phyloP scores from a whole-genome alignment of 176 grass and related monocot species.

The Echinochloa phyllopogon region DNA sequence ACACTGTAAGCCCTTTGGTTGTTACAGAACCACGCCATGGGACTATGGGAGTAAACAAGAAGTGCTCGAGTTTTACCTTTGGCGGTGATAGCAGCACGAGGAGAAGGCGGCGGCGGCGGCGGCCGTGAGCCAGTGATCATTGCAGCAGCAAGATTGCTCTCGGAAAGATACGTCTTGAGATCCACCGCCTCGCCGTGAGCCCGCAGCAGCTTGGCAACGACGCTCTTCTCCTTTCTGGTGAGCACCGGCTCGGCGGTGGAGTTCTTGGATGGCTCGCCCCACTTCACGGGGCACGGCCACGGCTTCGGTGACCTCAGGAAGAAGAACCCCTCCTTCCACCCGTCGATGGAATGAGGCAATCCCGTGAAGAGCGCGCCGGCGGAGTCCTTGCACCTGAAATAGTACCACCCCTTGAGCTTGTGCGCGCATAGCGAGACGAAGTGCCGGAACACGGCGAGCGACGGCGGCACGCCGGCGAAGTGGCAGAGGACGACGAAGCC shows the following conservation, averaged over 20 bases:
- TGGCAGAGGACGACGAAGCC: slow-evolving; percentile 30
- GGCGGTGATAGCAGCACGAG: neutral
- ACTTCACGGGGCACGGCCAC: slow-evolving; percentile 4
- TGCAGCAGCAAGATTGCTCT: slow-evolving; percentile 12
- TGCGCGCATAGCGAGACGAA: neutral
- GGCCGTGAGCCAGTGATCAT: neutral
- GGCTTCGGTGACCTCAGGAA: slow-evolving; percentile 8
- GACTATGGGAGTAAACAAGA: no score
- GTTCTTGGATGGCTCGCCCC: slow-evolving; percentile 6
- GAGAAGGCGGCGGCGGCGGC: neutral
- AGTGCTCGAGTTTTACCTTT: neutral
- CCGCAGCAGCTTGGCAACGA: neutral
- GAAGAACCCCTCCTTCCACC: slow-evolving; percentile 44
- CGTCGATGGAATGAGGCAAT: fast-evolving
- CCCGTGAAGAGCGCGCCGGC: slow-evolving; percentile 24
- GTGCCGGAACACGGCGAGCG: slow-evolving; percentile 22
- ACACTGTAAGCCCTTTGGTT: neutral
- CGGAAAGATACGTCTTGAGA: neutral
- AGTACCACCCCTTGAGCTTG: slow-evolving; percentile 22
- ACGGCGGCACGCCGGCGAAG: slow-evolving; percentile 13
- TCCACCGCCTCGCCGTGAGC: neutral
- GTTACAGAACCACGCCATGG: neutral
- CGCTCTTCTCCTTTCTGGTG: neutral
- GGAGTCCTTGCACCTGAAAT: slow-evolving; percentile 14
- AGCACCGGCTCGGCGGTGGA: slow-evolving; percentile 1